Conservation (phyloP, 192 early-diverging fungal species). For the Paraglomus brasilianum region DNA sequence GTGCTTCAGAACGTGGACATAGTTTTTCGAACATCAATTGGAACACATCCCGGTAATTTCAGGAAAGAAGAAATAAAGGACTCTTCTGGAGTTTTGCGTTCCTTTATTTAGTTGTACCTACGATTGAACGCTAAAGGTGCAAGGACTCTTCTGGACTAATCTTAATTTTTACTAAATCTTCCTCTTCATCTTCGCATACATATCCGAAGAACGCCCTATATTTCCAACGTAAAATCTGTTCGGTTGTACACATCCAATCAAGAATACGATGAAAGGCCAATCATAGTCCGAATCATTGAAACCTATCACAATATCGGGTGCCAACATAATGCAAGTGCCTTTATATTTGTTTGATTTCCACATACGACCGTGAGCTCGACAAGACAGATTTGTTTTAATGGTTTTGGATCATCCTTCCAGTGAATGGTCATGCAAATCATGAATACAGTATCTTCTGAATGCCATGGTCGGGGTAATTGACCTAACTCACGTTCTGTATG, state of each 20-base stretch:
- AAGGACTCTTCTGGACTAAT: not conserved
- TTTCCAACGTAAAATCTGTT: not conserved
- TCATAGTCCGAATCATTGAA: conserved; percentile 18
- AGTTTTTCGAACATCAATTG: conserved; percentile 23
- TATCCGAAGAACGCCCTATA: not conserved
- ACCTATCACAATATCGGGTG: conserved; percentile 7
- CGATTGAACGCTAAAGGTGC: no score
- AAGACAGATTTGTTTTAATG: not conserved
- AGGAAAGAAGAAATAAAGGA: conserved; percentile 24
- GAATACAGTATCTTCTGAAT: not conserved
- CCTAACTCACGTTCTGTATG: not conserved
- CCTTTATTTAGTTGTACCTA: no score
- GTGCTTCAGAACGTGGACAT: conserved; percentile 16
- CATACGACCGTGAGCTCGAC: conserved; percentile 16
- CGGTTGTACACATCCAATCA: not conserved
- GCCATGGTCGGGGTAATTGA: not conserved
- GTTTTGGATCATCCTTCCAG: not conserved
- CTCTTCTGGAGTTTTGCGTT: no score
- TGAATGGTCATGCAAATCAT: conserved; percentile 15
- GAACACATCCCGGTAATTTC: conserved; percentile 6
- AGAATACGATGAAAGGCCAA: conserved; percentile 4
- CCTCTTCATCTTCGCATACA: conserved; percentile 12
- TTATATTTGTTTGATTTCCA: conserved; percentile 13
- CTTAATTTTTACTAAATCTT: conserved; percentile 25
- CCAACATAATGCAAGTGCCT: conserved; percentile 13